These are phyloP conservation scores for Ormosia semicastrata DNA, from an alignment of 306 rosid species.

Conservation along the genomic window DNA sequence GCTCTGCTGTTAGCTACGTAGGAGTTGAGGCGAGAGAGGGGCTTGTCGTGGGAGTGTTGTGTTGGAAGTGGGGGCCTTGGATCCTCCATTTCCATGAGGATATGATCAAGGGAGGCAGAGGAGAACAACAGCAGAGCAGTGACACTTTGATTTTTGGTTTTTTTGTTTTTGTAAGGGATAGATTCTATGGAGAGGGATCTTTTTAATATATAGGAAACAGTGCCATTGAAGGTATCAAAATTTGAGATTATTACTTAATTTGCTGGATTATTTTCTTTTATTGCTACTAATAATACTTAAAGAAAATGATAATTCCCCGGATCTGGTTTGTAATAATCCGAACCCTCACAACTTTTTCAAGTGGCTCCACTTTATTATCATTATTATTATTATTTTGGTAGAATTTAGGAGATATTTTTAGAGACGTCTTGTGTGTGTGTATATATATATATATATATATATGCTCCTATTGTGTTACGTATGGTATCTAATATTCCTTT, in stretches of 20 bases:
- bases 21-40: slow-evolving; percentile 56
- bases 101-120: slow-evolving; percentile 20
- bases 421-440: too few species aligned
- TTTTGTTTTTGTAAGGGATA: slow-evolving; percentile 12
- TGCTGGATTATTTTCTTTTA: background rate
- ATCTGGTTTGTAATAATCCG: background rate
- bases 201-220: slow-evolving; percentile 18
- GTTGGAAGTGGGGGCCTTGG: slow-evolving; percentile 34
- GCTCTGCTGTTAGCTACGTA: slow-evolving; percentile 48
- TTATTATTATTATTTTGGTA: too few species aligned
- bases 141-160: slow-evolving; percentile 13
- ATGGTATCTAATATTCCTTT: too few species aligned
- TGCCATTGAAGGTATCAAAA: background rate
- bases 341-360: too few species aligned
- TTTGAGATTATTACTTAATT: background rate
- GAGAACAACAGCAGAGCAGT: background rate
- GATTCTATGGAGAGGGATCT: slow-evolving; percentile 43
- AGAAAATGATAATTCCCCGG: background rate
- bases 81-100: slow-evolving; percentile 42
- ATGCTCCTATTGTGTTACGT: too few species aligned
- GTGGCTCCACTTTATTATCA: background rate
- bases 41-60: slow-evolving; percentile 19
- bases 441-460: too few species aligned
- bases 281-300: background rate
- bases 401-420: background rate